phyloP scores from a whole-genome alignment of 192 early-diverging fungal species.

The Coemansia sp. region DNA sequence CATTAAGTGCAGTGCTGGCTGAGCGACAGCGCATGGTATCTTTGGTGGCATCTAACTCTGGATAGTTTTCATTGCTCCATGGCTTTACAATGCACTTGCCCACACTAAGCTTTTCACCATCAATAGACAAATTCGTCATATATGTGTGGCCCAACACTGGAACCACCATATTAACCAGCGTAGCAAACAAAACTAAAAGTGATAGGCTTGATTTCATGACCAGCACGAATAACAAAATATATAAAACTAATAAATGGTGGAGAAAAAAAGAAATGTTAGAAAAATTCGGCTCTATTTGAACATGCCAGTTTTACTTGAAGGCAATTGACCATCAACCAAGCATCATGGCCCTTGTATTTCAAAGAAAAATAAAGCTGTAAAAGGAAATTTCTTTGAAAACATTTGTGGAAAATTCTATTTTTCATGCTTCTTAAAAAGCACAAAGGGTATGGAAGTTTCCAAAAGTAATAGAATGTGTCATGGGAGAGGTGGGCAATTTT shows the following conservation, averaged over 20 bases:
- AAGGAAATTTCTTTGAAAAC: too few species aligned
- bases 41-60: constrained; percentile 16
- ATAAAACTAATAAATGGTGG: not conserved
- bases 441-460: too few species aligned
- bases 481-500: too few species aligned
- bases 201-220: not conserved
- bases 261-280: too few species aligned
- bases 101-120: not conserved
- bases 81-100: not conserved
- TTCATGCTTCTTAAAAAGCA: too few species aligned
- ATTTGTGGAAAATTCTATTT: too few species aligned
- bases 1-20: not conserved
- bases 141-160: not conserved
- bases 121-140: not conserved
- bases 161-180: not conserved
- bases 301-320: too few species aligned
- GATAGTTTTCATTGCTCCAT: constrained; percentile 15
- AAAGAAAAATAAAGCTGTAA: too few species aligned
- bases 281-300: too few species aligned
- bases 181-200: not conserved
- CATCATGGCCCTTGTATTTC: too few species aligned
- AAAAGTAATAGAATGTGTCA: too few species aligned
- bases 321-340: too few species aligned
- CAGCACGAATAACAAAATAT: not conserved
- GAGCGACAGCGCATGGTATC: constrained; percentile 26